Evolutionary conservation across 2,329 filamentous ascomycete species (phyloP).

Genomic region (Dissoconium aciculare): DNA sequence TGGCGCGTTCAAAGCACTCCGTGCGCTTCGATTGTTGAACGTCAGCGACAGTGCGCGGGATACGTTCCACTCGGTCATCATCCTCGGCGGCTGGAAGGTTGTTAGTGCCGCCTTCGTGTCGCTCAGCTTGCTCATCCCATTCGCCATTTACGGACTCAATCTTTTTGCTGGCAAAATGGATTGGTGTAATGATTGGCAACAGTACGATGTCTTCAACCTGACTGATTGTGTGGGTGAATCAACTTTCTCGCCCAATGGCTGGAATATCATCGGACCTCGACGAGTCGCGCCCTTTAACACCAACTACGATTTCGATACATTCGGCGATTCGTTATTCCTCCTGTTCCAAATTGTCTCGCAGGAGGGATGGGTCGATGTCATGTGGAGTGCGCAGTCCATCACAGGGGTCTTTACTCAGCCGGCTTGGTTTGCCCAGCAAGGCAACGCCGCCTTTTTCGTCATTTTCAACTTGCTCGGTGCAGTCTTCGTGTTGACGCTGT

Average conservation of each 20-base stretch:
- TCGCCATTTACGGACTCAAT: slow-evolving; percentile 90
- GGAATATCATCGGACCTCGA: slow-evolving; percentile 71
- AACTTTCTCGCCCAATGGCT: slow-evolving; percentile 60
- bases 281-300: slow-evolving; percentile 53
- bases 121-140: slow-evolving; percentile 82
- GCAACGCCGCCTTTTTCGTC: slow-evolving; percentile 87
- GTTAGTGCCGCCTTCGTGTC: slow-evolving; percentile 86
- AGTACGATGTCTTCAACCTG: slow-evolving; percentile 42
- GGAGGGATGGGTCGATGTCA: slow-evolving; percentile 94
- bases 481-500: slow-evolving; percentile 90
- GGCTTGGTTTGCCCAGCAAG: slow-evolving; percentile 50
- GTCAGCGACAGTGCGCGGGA: slow-evolving; percentile 91
- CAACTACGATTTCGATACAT: slow-evolving; percentile 87
- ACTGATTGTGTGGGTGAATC: slow-evolving; percentile 76
- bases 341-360: slow-evolving; percentile 98
- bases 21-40: slow-evolving; percentile 80
- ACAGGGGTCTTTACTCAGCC: slow-evolving; percentile 65
- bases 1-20: slow-evolving; percentile 90
- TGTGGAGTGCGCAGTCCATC: slow-evolving; percentile 69
- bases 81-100: slow-evolving; percentile 88
- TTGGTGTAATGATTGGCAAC: slow-evolving; percentile 55
- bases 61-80: slow-evolving; percentile 92
- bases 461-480: slow-evolving; percentile 92
- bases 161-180: slow-evolving; percentile 75
- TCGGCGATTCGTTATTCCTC: slow-evolving; percentile 83